Evolutionary conservation across 352 stramenopile genomes (phyloP).

Genomic region (Globisporangium spinosum): DNA sequence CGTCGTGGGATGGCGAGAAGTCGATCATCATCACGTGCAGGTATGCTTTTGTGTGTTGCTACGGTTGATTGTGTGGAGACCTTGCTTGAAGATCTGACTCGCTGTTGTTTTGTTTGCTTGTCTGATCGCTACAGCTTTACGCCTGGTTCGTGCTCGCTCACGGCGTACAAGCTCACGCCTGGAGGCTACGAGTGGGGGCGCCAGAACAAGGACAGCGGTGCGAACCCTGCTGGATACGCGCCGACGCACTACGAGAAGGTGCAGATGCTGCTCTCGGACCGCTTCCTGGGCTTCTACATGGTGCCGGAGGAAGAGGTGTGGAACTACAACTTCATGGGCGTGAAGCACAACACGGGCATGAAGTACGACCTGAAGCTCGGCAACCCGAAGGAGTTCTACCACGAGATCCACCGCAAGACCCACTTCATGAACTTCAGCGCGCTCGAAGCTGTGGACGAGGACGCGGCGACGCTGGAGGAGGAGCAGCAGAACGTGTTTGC

Average conservation of each 20-base stretch:
- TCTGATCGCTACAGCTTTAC: constrained; percentile 88
- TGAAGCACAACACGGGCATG: constrained; percentile 97
- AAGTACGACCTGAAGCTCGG: constrained; percentile 97
- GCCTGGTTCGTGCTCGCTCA: constrained; percentile 98
- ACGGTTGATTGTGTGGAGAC: background rate
- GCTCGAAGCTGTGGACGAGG: constrained; percentile 93
- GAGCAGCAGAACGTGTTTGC: constrained; percentile 89
- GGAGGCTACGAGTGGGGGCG: constrained; percentile 97
- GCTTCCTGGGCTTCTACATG: constrained; percentile 99
- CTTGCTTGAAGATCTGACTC: background rate
- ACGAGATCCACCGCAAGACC: constrained; percentile 97
- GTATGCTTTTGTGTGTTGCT: constrained; percentile 16
- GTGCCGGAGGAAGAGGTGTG: constrained; percentile 97
- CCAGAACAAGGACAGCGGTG: constrained; percentile 95
- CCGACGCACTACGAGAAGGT: constrained; percentile 98
- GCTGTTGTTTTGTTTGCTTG: background rate
- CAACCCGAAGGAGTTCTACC: constrained; percentile 99
- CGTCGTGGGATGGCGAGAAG: constrained; percentile 96
- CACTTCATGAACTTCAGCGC: constrained; percentile 99
- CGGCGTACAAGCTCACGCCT: constrained; percentile 97
- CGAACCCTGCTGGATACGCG: constrained; percentile 93
- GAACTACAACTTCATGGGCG: constrained; percentile 99
- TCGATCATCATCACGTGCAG: constrained; percentile 96
- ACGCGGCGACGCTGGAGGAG: constrained; percentile 87
- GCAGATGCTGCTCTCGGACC: constrained; percentile 98